These are phyloP conservation scores for Cajanus cajan DNA, from an alignment of 306 rosid genomes.

Conservation along the genomic window DNA sequence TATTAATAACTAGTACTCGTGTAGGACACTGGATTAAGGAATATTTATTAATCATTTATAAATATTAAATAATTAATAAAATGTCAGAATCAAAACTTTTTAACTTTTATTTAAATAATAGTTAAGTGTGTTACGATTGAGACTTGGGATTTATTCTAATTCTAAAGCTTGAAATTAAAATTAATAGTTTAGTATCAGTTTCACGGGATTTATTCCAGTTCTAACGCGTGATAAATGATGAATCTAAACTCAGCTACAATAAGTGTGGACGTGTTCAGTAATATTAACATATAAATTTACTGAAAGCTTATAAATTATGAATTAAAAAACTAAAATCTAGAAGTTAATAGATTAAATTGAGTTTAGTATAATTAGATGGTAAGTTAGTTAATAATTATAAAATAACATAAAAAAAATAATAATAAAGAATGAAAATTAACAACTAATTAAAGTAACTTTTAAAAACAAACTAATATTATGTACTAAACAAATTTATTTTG, in stretches of 20 bases:
- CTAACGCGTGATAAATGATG: not conserved
- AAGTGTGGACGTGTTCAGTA: not conserved
- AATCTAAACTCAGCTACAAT: not conserved
- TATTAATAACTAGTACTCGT: not conserved
- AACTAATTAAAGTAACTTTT: too few species aligned
- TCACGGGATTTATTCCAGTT: not conserved
- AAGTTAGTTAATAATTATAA: too few species aligned
- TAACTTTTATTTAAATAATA: not conserved
- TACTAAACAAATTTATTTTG: too few species aligned
- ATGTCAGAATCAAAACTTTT: conserved; percentile 6
- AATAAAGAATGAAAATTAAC: too few species aligned
- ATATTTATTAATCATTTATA: not conserved
- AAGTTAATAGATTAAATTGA: too few species aligned
- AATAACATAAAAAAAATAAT: too few species aligned
- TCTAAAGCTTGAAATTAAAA: not conserved
- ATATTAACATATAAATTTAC: too few species aligned
- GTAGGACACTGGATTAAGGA: not conserved
- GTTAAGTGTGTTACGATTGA: not conserved
- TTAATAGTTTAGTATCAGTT: not conserved
- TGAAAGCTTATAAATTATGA: too few species aligned
- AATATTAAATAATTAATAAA: not conserved
- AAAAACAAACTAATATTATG: too few species aligned
- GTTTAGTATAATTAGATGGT: too few species aligned
- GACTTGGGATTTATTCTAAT: conserved; percentile 18
- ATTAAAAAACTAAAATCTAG: too few species aligned